Percentiles rank a stretch among this genome's conserved stretches.
phyloP scores from a whole-genome alignment of 108 stramenopile species.

The Fragilaria radians region DNA sequence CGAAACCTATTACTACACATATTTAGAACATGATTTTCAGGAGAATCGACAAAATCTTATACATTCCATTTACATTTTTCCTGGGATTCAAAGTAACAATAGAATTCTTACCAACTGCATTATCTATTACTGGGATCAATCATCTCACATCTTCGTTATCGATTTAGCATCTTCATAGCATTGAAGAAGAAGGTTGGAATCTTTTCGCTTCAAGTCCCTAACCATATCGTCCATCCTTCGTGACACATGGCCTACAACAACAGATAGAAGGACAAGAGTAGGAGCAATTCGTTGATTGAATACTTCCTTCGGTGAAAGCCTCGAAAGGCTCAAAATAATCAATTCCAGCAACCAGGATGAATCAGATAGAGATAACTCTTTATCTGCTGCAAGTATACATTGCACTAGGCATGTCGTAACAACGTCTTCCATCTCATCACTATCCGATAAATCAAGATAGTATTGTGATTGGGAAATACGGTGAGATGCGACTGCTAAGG shows the following conservation, averaged over 20 bases:
- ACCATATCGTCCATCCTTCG: background rate
- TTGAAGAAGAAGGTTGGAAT: background rate
- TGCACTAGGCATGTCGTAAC: background rate
- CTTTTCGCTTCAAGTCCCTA: background rate
- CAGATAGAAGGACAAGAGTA: no score
- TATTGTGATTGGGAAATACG: background rate
- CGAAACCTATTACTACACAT: no score
- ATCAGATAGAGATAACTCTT: background rate
- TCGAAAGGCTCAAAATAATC: background rate
- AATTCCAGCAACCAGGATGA: background rate
- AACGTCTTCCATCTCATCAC: background rate
- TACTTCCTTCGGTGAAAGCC: background rate
- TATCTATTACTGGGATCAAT: no score
- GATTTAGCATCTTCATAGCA: background rate
- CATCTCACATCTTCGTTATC: no score
- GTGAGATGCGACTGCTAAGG: background rate
- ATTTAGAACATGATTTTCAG: no score
- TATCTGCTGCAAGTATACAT: background rate
- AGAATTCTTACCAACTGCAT: no score
- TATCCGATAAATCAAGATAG: background rate
- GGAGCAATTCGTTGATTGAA: background rate
- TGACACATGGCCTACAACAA: no score
- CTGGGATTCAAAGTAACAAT: no score
- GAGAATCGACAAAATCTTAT: no score
- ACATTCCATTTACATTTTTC: no score